These are phyloP conservation scores for Juglanconis juglandina DNA, from an alignment of 2,329 filamentous ascomycete genomes.

Conservation along the genomic window DNA sequence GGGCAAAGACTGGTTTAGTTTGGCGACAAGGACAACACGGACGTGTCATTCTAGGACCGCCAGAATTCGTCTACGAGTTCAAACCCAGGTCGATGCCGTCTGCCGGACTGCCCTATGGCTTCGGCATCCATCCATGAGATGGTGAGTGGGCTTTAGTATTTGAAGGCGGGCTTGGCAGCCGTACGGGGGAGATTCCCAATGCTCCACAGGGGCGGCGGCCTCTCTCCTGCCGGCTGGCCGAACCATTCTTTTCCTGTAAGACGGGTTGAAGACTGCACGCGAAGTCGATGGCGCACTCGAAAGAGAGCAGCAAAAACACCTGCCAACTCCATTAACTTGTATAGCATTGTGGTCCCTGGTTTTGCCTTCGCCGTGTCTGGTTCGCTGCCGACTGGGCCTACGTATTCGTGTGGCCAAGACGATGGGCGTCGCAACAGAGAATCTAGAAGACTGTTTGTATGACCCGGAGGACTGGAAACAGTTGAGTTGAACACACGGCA, in stretches of 20 bases:
- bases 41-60: no score
- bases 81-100: not conserved
- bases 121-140: not conserved
- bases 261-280: not conserved
- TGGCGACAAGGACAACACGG: no score
- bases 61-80: no score
- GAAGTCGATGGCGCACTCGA: not conserved
- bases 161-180: not conserved
- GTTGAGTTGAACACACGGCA: not conserved
- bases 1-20: no score
- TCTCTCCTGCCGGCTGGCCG: not conserved
- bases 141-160: not conserved
- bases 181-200: not conserved
- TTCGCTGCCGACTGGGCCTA: not conserved
- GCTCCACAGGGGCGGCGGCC: not conserved
- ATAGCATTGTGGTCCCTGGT: not conserved
- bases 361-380: not conserved
- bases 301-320: not conserved
- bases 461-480: no score
- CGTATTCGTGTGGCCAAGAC: not conserved
- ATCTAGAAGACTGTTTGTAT: no score
- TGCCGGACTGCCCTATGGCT: not conserved
- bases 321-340: no score
- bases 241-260: not conserved
- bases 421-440: not conserved